A percentile compares a stretch with the other conserved stretches of the same genome.
phyloP scores from a whole-genome alignment of 352 stramenopile species.

The Phytophthora palmivora region DNA sequence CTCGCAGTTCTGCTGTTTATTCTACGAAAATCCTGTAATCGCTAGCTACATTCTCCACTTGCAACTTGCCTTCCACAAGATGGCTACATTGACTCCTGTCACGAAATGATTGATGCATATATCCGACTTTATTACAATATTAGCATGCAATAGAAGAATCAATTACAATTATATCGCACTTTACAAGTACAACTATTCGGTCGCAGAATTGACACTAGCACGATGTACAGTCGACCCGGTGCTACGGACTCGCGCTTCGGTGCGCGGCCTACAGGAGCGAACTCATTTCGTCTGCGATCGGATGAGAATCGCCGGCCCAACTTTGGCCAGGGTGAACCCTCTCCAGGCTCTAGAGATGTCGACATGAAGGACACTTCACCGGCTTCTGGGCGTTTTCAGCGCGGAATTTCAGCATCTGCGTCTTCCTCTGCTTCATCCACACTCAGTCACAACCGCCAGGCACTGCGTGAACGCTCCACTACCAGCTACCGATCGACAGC shows the following conservation, averaged over 20 bases:
- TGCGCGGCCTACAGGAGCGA: slow-evolving; percentile 16
- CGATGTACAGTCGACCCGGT: slow-evolving; percentile 27
- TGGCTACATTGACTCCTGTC: slow-evolving; percentile 16
- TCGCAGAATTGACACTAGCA: slow-evolving; percentile 14
- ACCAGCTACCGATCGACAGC: slow-evolving; percentile 20
- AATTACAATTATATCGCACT: too few relatives aligned
- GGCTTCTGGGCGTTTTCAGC: slow-evolving; percentile 21
- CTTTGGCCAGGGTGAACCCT: slow-evolving; percentile 19
- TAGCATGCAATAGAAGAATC: too few relatives aligned
- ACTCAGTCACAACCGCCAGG: slow-evolving; percentile 16
- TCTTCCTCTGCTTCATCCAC: slow-evolving; percentile 7
- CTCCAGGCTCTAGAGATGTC: slow-evolving; percentile 27
- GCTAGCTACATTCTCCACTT: slow-evolving; percentile 45
- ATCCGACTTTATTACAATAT: too few relatives aligned
- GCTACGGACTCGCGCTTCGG: slow-evolving; percentile 25
- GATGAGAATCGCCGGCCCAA: slow-evolving; percentile 48
- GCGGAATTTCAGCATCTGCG: slow-evolving; percentile 5
- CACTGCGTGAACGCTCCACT: slow-evolving; percentile 25
- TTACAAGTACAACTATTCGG: neutral
- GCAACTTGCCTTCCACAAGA: slow-evolving; percentile 50
- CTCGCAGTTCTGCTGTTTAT: slow-evolving; percentile 55
- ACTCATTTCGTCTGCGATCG: slow-evolving; percentile 35
- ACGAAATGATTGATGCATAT: slow-evolving; percentile 10
- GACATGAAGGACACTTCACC: slow-evolving; percentile 46
- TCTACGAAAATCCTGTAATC: slow-evolving; percentile 55